Conservation (phyloP, 1,284 basidiomycete species). For the Ganoderma multipileum region DNA sequence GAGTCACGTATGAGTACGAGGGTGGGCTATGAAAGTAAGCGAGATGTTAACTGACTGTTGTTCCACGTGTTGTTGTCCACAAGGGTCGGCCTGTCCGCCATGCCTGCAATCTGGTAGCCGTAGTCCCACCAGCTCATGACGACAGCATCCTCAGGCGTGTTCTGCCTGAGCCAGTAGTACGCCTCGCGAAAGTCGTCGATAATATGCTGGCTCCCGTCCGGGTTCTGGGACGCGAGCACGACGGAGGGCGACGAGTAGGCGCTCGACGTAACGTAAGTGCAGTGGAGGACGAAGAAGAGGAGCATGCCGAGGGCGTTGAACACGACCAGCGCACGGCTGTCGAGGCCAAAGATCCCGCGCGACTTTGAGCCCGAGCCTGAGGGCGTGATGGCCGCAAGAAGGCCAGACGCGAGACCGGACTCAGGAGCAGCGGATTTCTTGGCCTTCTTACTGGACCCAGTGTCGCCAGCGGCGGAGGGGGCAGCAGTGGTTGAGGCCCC, state of each 20-base stretch:
- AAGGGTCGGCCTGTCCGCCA: slow-evolving; percentile 96
- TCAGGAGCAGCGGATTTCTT: slow-evolving; percentile 46
- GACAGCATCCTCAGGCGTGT: slow-evolving; percentile 91
- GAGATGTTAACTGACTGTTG: slow-evolving; percentile 76
- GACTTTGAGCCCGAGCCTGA: slow-evolving; percentile 41
- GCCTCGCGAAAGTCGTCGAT: slow-evolving; percentile 99
- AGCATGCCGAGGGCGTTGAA: slow-evolving; percentile 84
- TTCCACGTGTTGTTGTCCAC: slow-evolving; percentile 99
- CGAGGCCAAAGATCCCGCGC: slow-evolving; percentile 84
- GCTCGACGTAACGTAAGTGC: slow-evolving; percentile 94
- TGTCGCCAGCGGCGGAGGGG: slow-evolving; percentile 37
- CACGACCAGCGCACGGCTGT: slow-evolving; percentile 83
- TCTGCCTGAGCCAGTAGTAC: slow-evolving; percentile 99
- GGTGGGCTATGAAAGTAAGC: not conserved
- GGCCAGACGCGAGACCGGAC: slow-evolving; percentile 49
- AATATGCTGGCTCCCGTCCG: slow-evolving; percentile 91
- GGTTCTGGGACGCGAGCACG: slow-evolving; percentile 83
- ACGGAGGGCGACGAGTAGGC: slow-evolving; percentile 99
- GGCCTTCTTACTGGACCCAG: slow-evolving; percentile 64
- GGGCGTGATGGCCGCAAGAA: slow-evolving; percentile 41
- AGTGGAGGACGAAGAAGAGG: slow-evolving; percentile 92
- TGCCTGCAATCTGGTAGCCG: slow-evolving; percentile 98
- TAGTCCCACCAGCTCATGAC: slow-evolving; percentile 99
- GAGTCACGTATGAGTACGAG: not conserved
- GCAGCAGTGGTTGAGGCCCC: slow-evolving; percentile 39